Percentiles rank a stretch among this genome's conserved stretches.
phyloP scores from a whole-genome alignment of 495 filamentous ascomycete species.

The Penicillium dipodomyicola region DNA sequence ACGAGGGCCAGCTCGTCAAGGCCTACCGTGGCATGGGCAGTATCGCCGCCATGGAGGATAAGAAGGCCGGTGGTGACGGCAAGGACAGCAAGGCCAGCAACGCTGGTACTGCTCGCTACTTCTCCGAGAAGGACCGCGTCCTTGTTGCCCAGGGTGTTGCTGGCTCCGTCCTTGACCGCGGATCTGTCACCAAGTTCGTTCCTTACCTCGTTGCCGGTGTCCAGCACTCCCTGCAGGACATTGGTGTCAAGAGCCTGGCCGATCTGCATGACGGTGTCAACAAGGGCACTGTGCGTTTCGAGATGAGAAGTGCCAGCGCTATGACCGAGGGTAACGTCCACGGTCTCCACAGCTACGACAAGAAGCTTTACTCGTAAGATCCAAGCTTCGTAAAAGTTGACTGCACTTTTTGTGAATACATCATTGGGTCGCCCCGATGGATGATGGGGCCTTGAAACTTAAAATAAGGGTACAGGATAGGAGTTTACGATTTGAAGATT shows the following conservation, averaged over 20 bases:
- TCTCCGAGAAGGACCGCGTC: conserved; percentile 91
- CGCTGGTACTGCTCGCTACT: conserved; percentile 96
- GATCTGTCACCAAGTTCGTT: conserved; percentile 87
- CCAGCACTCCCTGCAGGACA: conserved; percentile 96
- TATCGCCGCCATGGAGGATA: conserved; percentile 99
- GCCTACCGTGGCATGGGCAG: conserved; percentile 98
- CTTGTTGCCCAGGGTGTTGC: conserved; percentile 97
- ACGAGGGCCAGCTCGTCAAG: conserved; percentile 96
- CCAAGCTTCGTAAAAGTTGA: conserved; percentile 14
- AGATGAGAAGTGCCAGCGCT: conserved; percentile 89
- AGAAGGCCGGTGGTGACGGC: conserved; percentile 69
- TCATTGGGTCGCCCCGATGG: conserved; percentile 31
- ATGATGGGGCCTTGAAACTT: conserved; percentile 38
- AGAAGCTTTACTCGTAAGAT: conserved; percentile 91
- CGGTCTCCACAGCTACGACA: conserved; percentile 95
- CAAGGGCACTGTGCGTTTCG: conserved; percentile 81
- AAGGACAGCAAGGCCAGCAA: conserved; percentile 84
- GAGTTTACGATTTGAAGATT: conserved; percentile 34
- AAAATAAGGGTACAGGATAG: conserved; percentile 37
- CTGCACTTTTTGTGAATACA: conserved; percentile 27
- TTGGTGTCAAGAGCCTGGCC: conserved; percentile 73
- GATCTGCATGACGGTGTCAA: conserved; percentile 74
- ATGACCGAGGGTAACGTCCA: conserved; percentile 95
- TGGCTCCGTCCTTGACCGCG: conserved; percentile 67
- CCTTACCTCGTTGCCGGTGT: conserved; percentile 93